Evolutionary conservation across 2,329 filamentous ascomycete genomes (phyloP), one percentile per base, ranked within the genome.

Genomic region (Botryotinia globosa): DNA sequence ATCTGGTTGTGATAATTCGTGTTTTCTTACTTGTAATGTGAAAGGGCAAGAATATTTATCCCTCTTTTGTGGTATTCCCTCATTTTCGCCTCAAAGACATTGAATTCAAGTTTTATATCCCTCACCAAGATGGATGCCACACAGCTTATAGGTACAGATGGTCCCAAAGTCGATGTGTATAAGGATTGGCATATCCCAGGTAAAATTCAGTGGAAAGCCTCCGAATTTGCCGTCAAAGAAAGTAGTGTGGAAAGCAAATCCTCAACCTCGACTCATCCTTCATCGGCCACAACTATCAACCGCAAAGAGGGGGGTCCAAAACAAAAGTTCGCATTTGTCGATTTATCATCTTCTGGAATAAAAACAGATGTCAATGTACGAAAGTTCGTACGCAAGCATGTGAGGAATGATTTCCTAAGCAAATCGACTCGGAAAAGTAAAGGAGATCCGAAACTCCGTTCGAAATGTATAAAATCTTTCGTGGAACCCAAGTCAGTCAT

Each of bases 381-480:
- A n/a, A 75, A 73, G 69, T 51, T 74, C 8, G 73, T 76, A 12
- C 66, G 76, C 12, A 74, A 37, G 18, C 76, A 77, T 74, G 73
- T 76, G 42, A 75, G 75, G 66, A 76, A 75, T 29, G 75, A 75
- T 10, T 73, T 69, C 45, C 42, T 75, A 20, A 71, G 75, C 29
- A 74, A 73, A 51, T 14, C 61, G 14, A 42, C 16, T 37, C 42
- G 59, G 39, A 39, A 44, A 65, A 69, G 45, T 20, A 72, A 61
- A 68, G 20, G 64, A n/a, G 16, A 16, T 61, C 20, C 45, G 12
- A 64, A 71, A 44, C n/a, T 51, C 61, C 34, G 59, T n/a, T 64
- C 61, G 22, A 54, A 39, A 34, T 34, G 59, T 32, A 56, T 18
- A 42, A 42, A 29, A 42, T 8, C 25, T 12, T 14, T 32, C 44